Percentiles rank a stretch among this genome's conserved stretches.
Evolutionary conservation across 73 alveolate genomes (phyloP).

Genomic region (Effrenium voratum): DNA sequence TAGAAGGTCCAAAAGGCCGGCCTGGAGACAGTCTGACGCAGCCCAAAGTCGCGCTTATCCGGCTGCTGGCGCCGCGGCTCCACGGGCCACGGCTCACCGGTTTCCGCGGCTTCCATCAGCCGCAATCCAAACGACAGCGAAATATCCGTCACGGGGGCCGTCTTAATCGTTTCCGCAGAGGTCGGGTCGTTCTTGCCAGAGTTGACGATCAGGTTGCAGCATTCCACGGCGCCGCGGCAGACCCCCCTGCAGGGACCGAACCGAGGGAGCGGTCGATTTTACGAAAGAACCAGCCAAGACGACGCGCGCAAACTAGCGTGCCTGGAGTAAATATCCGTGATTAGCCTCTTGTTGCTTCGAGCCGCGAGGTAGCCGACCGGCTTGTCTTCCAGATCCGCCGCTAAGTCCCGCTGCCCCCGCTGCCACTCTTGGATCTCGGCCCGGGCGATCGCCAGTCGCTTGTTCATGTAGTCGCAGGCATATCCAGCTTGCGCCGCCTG

Average conservation of each 20-base stretch:
- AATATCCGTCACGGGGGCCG: slow-evolving; percentile 48
- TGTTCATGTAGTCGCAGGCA: slow-evolving; percentile 48
- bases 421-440: slow-evolving; percentile 12
- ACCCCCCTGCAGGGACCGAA: slow-evolving; percentile 13
- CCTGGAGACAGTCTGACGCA: background rate
- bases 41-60: background rate
- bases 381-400: background rate
- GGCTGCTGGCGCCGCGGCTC: background rate
- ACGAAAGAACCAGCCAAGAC: no score
- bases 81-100: background rate
- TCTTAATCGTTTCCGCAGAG: slow-evolving; percentile 23
- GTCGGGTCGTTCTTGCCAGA: background rate
- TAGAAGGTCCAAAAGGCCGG: slow-evolving; percentile 36
- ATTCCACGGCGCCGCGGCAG: slow-evolving; percentile 53
- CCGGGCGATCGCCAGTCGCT: background rate
- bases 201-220: slow-evolving; percentile 2
- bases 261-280: no score
- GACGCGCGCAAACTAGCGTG: no score
- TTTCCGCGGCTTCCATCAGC: background rate
- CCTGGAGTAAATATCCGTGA: slow-evolving; percentile 57
- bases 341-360: slow-evolving; percentile 11
- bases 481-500: slow-evolving; percentile 44
- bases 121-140: background rate
- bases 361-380: slow-evolving; percentile 36
- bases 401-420: background rate